A percentile compares a stretch with the other conserved stretches of the same genome.
Evolutionary conservation across 495 filamentous ascomycete genomes (phyloP).

Genomic region (Penicillium verhagenii): DNA sequence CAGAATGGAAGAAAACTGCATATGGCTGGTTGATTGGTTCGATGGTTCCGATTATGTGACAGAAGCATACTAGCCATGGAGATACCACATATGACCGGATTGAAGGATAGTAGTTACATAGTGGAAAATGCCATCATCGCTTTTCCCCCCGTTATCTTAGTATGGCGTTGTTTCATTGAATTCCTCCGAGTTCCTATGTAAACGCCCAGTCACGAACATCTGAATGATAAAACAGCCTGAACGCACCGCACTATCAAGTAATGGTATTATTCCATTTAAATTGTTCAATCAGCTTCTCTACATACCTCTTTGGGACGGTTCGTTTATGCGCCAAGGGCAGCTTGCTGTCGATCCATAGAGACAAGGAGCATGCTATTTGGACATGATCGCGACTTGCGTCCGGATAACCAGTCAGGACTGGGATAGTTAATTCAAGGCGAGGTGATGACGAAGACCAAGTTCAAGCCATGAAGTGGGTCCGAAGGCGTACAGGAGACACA

Average conservation of each 20-base stretch:
- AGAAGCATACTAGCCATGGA: not conserved
- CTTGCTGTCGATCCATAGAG: slow-evolving; percentile 7
- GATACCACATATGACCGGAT: not conserved
- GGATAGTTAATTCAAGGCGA: not conserved
- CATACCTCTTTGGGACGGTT: slow-evolving; percentile 7
- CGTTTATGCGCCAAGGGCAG: slow-evolving; percentile 13
- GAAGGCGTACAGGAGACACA: not conserved
- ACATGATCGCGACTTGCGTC: not conserved
- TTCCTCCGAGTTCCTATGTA: not conserved
- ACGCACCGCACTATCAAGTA: slow-evolving; percentile 11
- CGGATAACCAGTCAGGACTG: not conserved
- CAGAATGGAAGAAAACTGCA: not conserved
- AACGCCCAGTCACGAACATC: not conserved
- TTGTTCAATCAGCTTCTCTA: slow-evolving; percentile 16
- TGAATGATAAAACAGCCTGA: not conserved
- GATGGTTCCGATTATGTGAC: not conserved
- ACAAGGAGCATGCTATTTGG: not conserved
- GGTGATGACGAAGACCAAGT: not conserved
- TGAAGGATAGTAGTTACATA: not conserved
- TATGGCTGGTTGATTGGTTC: too few relatives aligned
- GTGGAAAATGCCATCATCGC: not conserved
- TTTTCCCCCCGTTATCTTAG: not conserved
- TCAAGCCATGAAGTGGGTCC: slow-evolving; percentile 11
- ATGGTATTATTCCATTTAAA: not conserved
- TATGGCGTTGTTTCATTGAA: not conserved